Percentiles rank a stretch among this genome's conserved stretches.
These are phyloP conservation scores for Rhizophlyctis rosea DNA, from an alignment of 192 early-diverging fungal genomes.

Conservation along the genomic window DNA sequence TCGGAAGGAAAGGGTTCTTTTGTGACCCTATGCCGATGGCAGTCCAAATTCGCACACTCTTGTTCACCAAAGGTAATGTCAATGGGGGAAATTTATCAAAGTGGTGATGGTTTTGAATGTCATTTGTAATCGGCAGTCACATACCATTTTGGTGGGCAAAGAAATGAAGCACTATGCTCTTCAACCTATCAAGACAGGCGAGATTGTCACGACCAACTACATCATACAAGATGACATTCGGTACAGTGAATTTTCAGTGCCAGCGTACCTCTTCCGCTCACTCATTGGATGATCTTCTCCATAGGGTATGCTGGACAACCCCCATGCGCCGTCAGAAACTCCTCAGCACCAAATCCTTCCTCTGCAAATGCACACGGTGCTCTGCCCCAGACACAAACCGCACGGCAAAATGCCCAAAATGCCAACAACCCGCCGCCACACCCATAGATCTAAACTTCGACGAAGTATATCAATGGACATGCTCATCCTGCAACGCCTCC, in stretches of 20 bases:
- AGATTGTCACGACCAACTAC: conserved; percentile 24
- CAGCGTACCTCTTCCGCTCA: too few relatives aligned
- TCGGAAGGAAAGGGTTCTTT: neutral
- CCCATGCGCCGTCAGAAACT: conserved; percentile 11
- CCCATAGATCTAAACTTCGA: too few relatives aligned
- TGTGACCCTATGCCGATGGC: neutral
- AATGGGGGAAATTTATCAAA: too few relatives aligned
- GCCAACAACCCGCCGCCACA: neutral
- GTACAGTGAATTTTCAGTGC: too few relatives aligned
- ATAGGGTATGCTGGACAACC: conserved; percentile 19
- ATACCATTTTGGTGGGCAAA: too few relatives aligned
- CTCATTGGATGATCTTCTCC: too few relatives aligned
- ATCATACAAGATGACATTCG: conserved; percentile 18
- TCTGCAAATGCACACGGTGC: conserved; percentile 19
- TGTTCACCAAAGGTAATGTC: conserved; percentile 21
- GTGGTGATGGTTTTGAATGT: too few relatives aligned
- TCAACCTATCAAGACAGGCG: conserved; percentile 12
- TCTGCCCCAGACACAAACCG: conserved; percentile 5
- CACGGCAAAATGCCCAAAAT: conserved; percentile 9
- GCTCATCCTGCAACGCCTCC: neutral
- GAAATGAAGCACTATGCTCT: conserved; percentile 20
- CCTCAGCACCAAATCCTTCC: conserved; percentile 20
- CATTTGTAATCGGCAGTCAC: too few relatives aligned
- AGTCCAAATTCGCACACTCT: conserved; percentile 24
- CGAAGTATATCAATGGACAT: neutral